These are phyloP conservation scores for Stagonosporopsis rhizophila DNA, from an alignment of 2,329 filamentous ascomycete species.

Conservation along the genomic window DNA sequence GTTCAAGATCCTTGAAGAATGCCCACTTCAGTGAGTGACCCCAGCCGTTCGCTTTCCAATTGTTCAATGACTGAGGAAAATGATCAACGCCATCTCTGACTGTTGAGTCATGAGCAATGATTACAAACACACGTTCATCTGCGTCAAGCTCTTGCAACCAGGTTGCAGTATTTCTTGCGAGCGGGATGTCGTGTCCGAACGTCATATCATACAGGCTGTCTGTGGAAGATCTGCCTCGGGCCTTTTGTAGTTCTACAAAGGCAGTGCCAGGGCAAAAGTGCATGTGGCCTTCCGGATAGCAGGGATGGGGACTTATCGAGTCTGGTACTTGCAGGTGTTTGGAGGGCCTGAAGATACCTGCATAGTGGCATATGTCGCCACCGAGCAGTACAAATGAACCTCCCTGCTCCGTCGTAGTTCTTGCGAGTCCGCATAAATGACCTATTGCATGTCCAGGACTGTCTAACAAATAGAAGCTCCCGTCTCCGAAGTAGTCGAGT, in stretches of 20 bases:
- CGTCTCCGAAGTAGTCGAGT: slow-evolving; percentile 64
- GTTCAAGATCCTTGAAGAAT: slow-evolving; percentile 34
- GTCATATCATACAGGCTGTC: slow-evolving; percentile 28
- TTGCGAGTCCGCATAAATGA: slow-evolving; percentile 59
- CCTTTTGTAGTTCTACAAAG: slow-evolving; percentile 27
- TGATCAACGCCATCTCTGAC: slow-evolving; percentile 33
- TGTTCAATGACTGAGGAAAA: slow-evolving; percentile 34
- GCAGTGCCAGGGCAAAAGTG: slow-evolving; percentile 28
- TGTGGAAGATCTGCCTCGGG: slow-evolving; percentile 14
- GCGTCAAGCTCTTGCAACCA: slow-evolving; percentile 34
- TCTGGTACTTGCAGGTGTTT: slow-evolving; percentile 29
- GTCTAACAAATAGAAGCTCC: slow-evolving; percentile 63
- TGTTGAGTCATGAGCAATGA: slow-evolving; percentile 39
- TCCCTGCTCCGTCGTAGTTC: slow-evolving; percentile 40
- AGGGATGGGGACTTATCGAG: slow-evolving; percentile 28
- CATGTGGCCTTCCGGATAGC: slow-evolving; percentile 7
- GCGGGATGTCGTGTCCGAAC: slow-evolving; percentile 27
- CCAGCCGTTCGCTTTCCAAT: slow-evolving; percentile 36
- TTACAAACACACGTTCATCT: slow-evolving; percentile 33
- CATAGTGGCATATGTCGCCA: slow-evolving; percentile 37
- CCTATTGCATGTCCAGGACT: slow-evolving; percentile 61
- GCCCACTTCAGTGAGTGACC: slow-evolving; percentile 33
- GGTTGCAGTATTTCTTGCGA: slow-evolving; percentile 29
- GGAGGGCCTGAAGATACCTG: slow-evolving; percentile 36
- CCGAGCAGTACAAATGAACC: slow-evolving; percentile 39